phyloP scores from a whole-genome alignment of 2,329 filamentous ascomycete species.

The Aureobasidium sp. region DNA sequence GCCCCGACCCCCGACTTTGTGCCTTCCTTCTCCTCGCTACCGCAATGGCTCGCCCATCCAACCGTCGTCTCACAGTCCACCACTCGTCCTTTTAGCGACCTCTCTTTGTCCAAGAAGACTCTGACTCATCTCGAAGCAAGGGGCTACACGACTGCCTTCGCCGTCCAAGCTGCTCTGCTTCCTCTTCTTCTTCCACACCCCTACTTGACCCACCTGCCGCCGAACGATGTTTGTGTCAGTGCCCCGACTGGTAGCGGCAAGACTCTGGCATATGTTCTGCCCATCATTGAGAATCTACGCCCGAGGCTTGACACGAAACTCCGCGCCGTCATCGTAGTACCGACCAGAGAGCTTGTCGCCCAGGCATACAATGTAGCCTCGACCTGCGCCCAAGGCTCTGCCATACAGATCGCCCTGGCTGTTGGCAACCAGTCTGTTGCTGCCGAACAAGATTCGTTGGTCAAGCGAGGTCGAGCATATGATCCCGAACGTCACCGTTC shows the following conservation, averaged over 20 bases:
- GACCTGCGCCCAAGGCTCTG: conserved; percentile 60
- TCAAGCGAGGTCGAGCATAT: conserved; percentile 51
- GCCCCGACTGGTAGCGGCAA: conserved; percentile 95
- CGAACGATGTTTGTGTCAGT: conserved; percentile 78
- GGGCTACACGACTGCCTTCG: conserved; percentile 63
- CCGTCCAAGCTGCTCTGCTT: conserved; percentile 70
- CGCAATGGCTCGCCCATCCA: conserved; percentile 70
- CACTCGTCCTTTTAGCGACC: conserved; percentile 51
- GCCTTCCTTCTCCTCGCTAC: conserved; percentile 68
- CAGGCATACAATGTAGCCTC: conserved; percentile 77
- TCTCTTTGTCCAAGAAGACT: conserved; percentile 55
- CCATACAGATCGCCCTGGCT: conserved; percentile 70
- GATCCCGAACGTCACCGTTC: conserved; percentile 52
- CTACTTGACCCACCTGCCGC: conserved; percentile 47
- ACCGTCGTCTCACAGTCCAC: conserved; percentile 56
- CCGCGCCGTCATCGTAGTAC: conserved; percentile 75
- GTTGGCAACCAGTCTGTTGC: conserved; percentile 70
- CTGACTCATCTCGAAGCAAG: conserved; percentile 58
- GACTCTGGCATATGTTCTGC: conserved; percentile 82
- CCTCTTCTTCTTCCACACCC: conserved; percentile 59
- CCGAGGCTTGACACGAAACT: conserved; percentile 31
- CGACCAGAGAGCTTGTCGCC: conserved; percentile 80
- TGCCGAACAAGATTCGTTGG: conserved; percentile 52
- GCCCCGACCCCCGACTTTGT: conserved; percentile 48
- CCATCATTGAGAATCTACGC: conserved; percentile 64